phyloP scores from a whole-genome alignment of 2,329 filamentous ascomycete genomes.

The Trichoderma sp. region DNA sequence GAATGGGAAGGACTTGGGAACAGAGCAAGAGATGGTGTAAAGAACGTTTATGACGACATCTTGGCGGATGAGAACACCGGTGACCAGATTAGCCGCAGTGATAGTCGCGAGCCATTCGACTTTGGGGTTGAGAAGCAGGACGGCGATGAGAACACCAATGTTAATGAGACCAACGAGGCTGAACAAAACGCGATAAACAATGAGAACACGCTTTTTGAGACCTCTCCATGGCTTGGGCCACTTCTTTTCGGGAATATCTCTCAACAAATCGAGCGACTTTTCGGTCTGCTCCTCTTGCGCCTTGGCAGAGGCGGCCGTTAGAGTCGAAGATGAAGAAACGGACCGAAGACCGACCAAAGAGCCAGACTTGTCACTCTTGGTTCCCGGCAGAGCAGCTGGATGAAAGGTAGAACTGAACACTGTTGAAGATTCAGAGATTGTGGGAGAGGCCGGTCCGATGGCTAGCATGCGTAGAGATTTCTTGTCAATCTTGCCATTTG shows the following conservation, averaged over 20 bases:
- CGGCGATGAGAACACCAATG: conserved; percentile 44
- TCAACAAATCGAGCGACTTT: conserved; percentile 30
- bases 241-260: conserved; percentile 42
- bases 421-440: conserved; percentile 7
- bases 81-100: conserved; percentile 48
- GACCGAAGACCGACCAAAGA: conserved; percentile 32
- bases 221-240: conserved; percentile 39
- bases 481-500: conserved; percentile 59
- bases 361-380: conserved; percentile 21
- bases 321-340: conserved; percentile 32
- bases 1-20: conserved; percentile 47
- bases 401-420: conserved; percentile 17
- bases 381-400: not conserved
- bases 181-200: conserved; percentile 57
- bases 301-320: conserved; percentile 28
- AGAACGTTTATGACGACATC: conserved; percentile 52
- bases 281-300: conserved; percentile 27
- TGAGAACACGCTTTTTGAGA: conserved; percentile 46
- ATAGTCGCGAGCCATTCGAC: conserved; percentile 42
- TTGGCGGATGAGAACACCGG: conserved; percentile 53
- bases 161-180: conserved; percentile 52
- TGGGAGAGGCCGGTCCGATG: conserved; percentile 19
- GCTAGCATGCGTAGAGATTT: conserved; percentile 40
- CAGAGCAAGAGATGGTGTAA: conserved; percentile 46
- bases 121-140: conserved; percentile 37